These are phyloP conservation scores for Lactifluus rugatus DNA, from an alignment of 768 basidiomycete genomes.

Conservation along the genomic window DNA sequence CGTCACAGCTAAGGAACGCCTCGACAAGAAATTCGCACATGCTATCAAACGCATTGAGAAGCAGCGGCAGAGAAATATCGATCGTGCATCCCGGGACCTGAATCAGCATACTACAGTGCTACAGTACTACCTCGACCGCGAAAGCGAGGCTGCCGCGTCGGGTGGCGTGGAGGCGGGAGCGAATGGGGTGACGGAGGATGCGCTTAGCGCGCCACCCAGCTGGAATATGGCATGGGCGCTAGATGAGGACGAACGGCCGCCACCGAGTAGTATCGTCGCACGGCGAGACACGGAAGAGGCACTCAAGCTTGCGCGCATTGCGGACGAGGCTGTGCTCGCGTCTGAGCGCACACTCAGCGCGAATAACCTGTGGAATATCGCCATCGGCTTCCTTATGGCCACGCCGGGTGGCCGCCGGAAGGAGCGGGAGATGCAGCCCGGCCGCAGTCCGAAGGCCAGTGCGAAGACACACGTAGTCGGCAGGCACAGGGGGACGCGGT, in stretches of 20 bases:
- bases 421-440: not conserved
- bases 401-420: slow-evolving; percentile 34
- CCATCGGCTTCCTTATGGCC: slow-evolving; percentile 54
- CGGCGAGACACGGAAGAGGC: slow-evolving; percentile 81
- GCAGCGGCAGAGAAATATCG: slow-evolving; percentile 52
- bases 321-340: slow-evolving; percentile 55
- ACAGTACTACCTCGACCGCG: slow-evolving; percentile 29
- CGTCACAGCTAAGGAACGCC: slow-evolving; percentile 46
- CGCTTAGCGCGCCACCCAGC: slow-evolving; percentile 37
- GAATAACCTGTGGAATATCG: slow-evolving; percentile 63
- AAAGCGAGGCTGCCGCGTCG: slow-evolving; percentile 18
- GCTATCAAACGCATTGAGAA: slow-evolving; percentile 52
- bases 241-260: slow-evolving; percentile 71
- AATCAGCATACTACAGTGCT: slow-evolving; percentile 43
- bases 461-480: not conserved
- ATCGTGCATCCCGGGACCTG: slow-evolving; percentile 55
- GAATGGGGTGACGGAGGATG: slow-evolving; percentile 17
- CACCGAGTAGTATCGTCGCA: slow-evolving; percentile 87
- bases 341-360: slow-evolving; percentile 49
- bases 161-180: slow-evolving; percentile 18
- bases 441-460: not conserved
- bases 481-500: not conserved
- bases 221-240: slow-evolving; percentile 85
- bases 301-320: slow-evolving; percentile 57
- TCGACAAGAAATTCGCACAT: slow-evolving; percentile 58